Evolutionary conservation across 208 protist genomes (phyloP).

Genomic region (Vickermania ingenoplastis): DNA sequence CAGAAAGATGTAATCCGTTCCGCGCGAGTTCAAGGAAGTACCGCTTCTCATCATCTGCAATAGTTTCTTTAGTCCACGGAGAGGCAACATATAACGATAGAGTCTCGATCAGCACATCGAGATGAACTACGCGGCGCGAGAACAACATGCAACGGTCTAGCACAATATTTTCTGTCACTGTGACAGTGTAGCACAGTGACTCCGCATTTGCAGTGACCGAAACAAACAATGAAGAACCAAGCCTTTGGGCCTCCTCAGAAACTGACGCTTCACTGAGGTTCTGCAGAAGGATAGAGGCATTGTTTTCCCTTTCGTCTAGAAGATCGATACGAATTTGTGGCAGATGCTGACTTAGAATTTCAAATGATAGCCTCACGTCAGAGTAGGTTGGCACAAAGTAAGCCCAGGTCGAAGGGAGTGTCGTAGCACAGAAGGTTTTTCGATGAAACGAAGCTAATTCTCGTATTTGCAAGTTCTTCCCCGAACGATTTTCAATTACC

Average conservation of each 20-base stretch:
- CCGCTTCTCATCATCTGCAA: conserved; percentile 17
- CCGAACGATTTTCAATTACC: not conserved
- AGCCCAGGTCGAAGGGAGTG: not conserved
- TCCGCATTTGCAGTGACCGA: conserved; percentile 20
- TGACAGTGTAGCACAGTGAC: conserved; percentile 20
- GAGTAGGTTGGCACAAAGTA: not conserved
- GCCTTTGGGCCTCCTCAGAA: not conserved
- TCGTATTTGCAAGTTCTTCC: not conserved
- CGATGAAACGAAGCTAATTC: not conserved
- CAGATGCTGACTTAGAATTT: not conserved
- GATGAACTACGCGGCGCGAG: conserved; percentile 19
- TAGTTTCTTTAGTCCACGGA: conserved; percentile 13
- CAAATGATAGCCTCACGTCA: not conserved
- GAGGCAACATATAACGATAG: conserved; percentile 25
- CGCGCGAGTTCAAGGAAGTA: conserved; percentile 17
- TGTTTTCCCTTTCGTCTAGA: not conserved
- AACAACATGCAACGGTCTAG: conserved; percentile 25
- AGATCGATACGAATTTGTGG: not conserved
- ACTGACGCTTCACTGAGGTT: not conserved
- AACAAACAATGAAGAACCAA: conserved; percentile 17
- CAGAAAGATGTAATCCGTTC: conserved; percentile 15
- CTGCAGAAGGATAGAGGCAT: not conserved
- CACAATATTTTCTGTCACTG: conserved; percentile 21
- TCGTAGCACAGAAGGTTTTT: not conserved
- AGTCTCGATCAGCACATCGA: conserved; percentile 21